Conservation (phyloP, 768 basidiomycete species). For the Russula sp. region DNA sequence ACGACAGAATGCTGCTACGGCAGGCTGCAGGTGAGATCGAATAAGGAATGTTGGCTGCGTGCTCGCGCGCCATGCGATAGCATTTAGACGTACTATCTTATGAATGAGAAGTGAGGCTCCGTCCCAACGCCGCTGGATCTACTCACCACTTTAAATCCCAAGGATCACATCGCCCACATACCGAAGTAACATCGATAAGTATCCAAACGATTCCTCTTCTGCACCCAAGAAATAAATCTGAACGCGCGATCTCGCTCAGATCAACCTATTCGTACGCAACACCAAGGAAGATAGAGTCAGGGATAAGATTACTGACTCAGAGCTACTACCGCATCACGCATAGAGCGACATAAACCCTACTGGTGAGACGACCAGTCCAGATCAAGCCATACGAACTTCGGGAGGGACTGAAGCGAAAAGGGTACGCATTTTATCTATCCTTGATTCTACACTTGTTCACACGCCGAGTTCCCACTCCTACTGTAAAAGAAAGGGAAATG, state of each 20-base stretch:
- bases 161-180: background rate
- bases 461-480: background rate
- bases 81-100: slow-evolving; percentile 13
- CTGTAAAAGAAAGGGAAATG: background rate
- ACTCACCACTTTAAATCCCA: slow-evolving; percentile 17
- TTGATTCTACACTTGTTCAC: background rate
- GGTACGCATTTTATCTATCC: slow-evolving; percentile 1
- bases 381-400: slow-evolving; percentile 17
- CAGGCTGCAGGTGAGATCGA: slow-evolving; percentile 10
- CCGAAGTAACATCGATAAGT: background rate
- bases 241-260: slow-evolving; percentile 7
- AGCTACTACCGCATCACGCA: slow-evolving; percentile 11
- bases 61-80: slow-evolving; percentile 13
- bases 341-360: slow-evolving; percentile 2
- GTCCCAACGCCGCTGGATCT: slow-evolving; percentile 8
- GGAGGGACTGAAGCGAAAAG: slow-evolving; percentile 1
- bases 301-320: background rate
- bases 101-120: slow-evolving; percentile 5
- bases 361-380: slow-evolving; percentile 11
- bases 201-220: background rate
- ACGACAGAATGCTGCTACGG: background rate
- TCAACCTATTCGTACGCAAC: slow-evolving; percentile 8
- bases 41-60: slow-evolving; percentile 10
- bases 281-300: too few relatives aligned
- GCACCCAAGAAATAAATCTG: too few relatives aligned